phyloP scores from a whole-genome alignment of 805 yeast species.

The Spathaspora girioi region DNA sequence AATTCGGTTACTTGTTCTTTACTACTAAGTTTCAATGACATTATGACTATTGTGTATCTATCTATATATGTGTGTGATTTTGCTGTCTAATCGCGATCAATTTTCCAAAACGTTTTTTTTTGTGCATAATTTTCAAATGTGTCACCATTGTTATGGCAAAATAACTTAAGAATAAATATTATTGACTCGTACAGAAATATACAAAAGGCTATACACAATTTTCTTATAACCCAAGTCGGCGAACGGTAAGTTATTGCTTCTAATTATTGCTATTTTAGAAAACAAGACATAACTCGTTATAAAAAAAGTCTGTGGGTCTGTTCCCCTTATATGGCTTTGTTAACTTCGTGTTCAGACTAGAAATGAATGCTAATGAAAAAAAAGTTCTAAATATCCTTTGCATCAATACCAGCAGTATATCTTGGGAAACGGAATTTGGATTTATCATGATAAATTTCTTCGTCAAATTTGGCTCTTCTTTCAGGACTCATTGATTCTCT shows the following conservation, averaged over 20 bases:
- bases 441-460: conserved; percentile 41
- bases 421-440: conserved; percentile 42
- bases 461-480: conserved; percentile 36
- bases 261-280: neutral
- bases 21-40: conserved; percentile 14
- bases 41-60: neutral
- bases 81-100: too few relatives aligned
- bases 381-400: conserved; percentile 20
- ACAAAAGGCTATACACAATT: neutral
- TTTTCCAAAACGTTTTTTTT: neutral
- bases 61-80: too few relatives aligned
- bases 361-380: neutral
- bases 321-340: neutral
- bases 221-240: neutral
- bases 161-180: neutral
- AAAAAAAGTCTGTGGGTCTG: neutral
- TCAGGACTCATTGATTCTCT: conserved; percentile 41
- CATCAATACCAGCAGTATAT: conserved; percentile 37
- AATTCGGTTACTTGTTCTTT: conserved; percentile 48
- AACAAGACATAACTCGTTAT: neutral
- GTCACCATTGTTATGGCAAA: neutral
- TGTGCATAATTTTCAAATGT: neutral
- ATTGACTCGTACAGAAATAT: neutral
- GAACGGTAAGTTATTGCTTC: neutral
- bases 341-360: neutral